Evolutionary conservation across 2,329 filamentous ascomycete species (phyloP), one percentile per base, ranked within the genome.

Genomic region (Ramularia collo-cygni): DNA sequence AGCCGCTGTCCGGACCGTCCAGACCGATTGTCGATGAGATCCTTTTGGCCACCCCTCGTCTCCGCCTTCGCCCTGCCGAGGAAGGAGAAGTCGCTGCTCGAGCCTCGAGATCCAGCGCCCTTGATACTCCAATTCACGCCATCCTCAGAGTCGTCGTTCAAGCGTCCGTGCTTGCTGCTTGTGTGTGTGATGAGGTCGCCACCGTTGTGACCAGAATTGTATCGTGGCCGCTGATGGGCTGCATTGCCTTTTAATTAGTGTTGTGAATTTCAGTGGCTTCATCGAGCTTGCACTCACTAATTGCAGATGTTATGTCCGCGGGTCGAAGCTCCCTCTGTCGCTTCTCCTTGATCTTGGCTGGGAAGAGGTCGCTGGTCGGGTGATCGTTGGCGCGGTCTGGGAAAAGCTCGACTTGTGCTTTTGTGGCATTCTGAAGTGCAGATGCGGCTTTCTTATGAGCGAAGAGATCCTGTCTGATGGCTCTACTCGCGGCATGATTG

Each of bases 331-430:
- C 67, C 15, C 63, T 55, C 3, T 63, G 63, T 15, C 68, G 62
- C 19, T 63, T 64, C 48, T 72, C 67, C 37, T 66, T 66, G 48
- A 51, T 53, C 39, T 57, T 61, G 35, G 64, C 55, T 2, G 65
- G 66, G 45, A 64, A 65, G 14, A 64, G 54, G 47, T 64, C 61
- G 35, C 19, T 35, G n/a, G n/a, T n/a, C n/a, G n/a, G n/a, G n/a
- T 44, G 21, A 30, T 31, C 8, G 38, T 46, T 24, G 33, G 18
- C 2, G 48, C 32, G 35, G 46, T 35, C 12, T 45, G 44, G 47
- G 35, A 57, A 56, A 2, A 57, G 44, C 26, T 57, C 55, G 9
- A 40, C 13, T 3, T 38, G 32, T 3, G 19, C 42, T 26, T 43
- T 46, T 3, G 16, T 29, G 24, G 41, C 45, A 29, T 44, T 40